Evolutionary conservation across 1,284 basidiomycete species (phyloP).

Genomic region (Puccinia coronata): DNA sequence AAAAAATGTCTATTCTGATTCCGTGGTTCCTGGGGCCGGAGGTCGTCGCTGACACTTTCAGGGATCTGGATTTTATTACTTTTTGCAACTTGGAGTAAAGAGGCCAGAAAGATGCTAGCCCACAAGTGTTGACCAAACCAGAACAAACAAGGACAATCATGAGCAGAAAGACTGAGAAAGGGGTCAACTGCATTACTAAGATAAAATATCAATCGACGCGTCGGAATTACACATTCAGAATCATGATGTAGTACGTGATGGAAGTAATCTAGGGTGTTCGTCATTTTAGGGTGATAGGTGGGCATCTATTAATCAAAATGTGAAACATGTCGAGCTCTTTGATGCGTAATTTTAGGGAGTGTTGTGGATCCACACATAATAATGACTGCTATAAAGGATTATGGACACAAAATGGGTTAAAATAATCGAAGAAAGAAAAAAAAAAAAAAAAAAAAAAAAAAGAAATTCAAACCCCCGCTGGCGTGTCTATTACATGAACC

Average conservation of each 20-base stretch:
- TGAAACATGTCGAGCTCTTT: not conserved
- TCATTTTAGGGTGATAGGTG: slow-evolving; percentile 7
- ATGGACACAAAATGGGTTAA: not conserved
- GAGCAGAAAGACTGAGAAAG: not conserved
- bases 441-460: not conserved
- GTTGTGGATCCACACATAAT: not conserved
- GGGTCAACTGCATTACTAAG: not conserved
- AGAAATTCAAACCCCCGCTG: not conserved
- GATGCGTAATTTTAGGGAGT: slow-evolving; percentile 16
- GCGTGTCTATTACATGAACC: slow-evolving; percentile 10
- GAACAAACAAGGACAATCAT: not conserved
- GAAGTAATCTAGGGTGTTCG: not conserved
- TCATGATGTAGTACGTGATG: not conserved
- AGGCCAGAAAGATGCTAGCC: slow-evolving; percentile 10
- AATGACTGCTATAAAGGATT: slow-evolving; percentile 18
- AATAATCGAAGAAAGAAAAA: not conserved
- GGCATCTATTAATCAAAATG: not conserved
- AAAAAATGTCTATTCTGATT: too few relatives aligned
- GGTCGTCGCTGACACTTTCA: not conserved
- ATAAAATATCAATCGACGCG: not conserved
- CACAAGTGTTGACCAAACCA: not conserved
- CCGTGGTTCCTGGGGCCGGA: too few relatives aligned
- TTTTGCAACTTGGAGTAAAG: too few relatives aligned
- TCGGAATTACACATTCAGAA: not conserved
- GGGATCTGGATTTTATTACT: not conserved